Evolutionary conservation across 140 eudicot species (phyloP).

Genomic region (Senecio squalidus): DNA sequence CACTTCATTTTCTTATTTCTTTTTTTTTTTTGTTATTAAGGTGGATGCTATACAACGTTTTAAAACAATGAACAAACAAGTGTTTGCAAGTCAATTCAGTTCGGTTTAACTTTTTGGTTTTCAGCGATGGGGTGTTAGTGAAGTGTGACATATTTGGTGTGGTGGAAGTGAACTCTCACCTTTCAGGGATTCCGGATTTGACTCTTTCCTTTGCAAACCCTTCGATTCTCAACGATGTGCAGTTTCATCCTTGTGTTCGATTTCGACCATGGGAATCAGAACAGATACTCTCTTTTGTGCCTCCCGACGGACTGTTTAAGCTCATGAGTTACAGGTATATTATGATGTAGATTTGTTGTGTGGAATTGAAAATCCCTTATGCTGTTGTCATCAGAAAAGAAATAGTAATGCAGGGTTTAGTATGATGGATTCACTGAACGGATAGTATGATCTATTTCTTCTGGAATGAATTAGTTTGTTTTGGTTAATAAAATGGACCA

Average conservation of each 20-base stretch:
- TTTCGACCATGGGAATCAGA: conserved; percentile 95
- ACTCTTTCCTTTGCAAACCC: conserved; percentile 94
- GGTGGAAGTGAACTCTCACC: conserved; percentile 85
- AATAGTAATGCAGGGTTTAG: not conserved
- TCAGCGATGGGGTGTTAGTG: conserved; percentile 79
- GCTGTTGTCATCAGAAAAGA: not conserved
- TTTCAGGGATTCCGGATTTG: conserved; percentile 91
- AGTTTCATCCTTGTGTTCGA: conserved; percentile 91
- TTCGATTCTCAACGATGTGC: conserved; percentile 78
- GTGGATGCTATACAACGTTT: too few relatives aligned
- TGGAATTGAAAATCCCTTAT: not conserved
- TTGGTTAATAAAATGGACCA: not conserved
- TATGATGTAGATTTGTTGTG: not conserved
- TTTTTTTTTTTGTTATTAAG: conserved; percentile 5
- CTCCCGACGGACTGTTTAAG: conserved; percentile 97
- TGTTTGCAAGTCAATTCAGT: not conserved
- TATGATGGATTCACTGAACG: not conserved
- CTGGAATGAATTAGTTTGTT: not conserved
- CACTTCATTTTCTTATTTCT: not conserved
- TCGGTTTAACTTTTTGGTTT: conserved; percentile 19
- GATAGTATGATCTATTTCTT: not conserved
- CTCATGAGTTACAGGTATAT: conserved; percentile 92
- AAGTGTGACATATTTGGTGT: conserved; percentile 93
- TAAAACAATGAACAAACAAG: not conserved
- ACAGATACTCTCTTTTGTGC: conserved; percentile 81